Percentiles rank a stretch among this genome's conserved stretches.
Conservation (phyloP, 805 yeast species). For the Wickerhamomyces silvicola region DNA sequence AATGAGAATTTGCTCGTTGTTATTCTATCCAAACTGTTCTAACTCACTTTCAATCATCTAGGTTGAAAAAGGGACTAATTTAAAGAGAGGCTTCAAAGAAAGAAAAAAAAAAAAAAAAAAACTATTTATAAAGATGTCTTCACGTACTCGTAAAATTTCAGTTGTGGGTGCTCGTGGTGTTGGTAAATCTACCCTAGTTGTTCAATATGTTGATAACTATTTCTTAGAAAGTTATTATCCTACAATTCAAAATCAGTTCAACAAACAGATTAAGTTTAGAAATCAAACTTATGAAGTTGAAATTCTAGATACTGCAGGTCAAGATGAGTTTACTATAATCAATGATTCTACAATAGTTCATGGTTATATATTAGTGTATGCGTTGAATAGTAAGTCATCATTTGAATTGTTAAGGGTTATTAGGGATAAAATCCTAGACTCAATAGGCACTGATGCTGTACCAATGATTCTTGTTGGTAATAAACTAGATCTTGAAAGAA, state of each 20-base stretch:
- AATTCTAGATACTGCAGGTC: constrained; percentile 89
- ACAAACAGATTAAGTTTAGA: constrained; percentile 59
- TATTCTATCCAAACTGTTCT: too few species aligned
- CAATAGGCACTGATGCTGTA: constrained; percentile 56
- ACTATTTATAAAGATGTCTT: constrained; percentile 20
- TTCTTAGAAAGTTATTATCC: constrained; percentile 88
- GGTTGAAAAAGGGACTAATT: too few species aligned
- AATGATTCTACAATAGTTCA: constrained; percentile 75
- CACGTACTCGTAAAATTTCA: constrained; percentile 62
- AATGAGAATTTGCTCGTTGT: too few species aligned
- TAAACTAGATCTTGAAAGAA: constrained; percentile 65
- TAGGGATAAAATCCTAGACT: constrained; percentile 77
- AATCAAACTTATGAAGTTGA: constrained; percentile 76
- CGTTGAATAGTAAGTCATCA: constrained; percentile 70
- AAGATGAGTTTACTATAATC: constrained; percentile 79
- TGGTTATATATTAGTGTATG: constrained; percentile 77
- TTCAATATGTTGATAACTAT: constrained; percentile 80
- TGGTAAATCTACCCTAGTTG: constrained; percentile 81
- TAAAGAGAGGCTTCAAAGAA: too few species aligned
- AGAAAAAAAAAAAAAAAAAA: too few species aligned
- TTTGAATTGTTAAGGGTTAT: constrained; percentile 72
- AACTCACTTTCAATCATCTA: too few species aligned
- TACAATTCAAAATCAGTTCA: constrained; percentile 81
- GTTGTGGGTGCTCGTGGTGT: constrained; percentile 86
- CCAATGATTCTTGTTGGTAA: constrained; percentile 80